Percentiles rank a stretch among this genome's conserved stretches.
These are phyloP conservation scores for Daldinia sp. DNA, from an alignment of 2,329 filamentous ascomycete species.

Conservation along the genomic window DNA sequence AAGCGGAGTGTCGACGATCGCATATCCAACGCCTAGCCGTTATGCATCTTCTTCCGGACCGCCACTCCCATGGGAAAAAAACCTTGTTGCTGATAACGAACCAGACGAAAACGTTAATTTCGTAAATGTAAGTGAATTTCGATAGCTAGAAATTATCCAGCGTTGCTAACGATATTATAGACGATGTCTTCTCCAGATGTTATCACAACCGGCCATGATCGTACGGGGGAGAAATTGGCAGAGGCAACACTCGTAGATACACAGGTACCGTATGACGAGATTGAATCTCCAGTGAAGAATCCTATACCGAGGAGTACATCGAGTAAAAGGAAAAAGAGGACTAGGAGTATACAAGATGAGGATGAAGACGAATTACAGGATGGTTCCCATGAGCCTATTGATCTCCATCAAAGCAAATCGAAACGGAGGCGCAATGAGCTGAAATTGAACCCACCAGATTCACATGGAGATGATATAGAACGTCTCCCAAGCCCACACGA, in stretches of 20 bases:
- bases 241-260: conserved; percentile 12
- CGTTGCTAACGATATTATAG: conserved; percentile 33
- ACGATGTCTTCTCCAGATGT: conserved; percentile 45
- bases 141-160: neutral
- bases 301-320: conserved; percentile 8
- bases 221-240: neutral
- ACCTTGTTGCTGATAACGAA: conserved; percentile 12
- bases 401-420: conserved; percentile 28
- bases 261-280: conserved; percentile 2
- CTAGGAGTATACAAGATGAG: conserved; percentile 34
- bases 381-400: conserved; percentile 20
- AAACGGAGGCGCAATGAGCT: conserved; percentile 37
- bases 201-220: conserved; percentile 30
- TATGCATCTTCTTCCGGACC: conserved; percentile 44
- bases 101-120: conserved; percentile 24
- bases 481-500: conserved; percentile 17
- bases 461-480: conserved; percentile 19
- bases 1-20: conserved; percentile 45
- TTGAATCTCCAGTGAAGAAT: conserved; percentile 1
- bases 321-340: conserved; percentile 35
- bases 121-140: conserved; percentile 40
- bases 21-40: conserved; percentile 46
- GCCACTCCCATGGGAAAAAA: conserved; percentile 43
- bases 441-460: conserved; percentile 20
- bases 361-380: conserved; percentile 45